A percentile compares a stretch with the other conserved stretches of the same genome.
These are phyloP conservation scores for Tuber umbilicatum DNA, from an alignment of 495 filamentous ascomycete species.

Conservation along the genomic window DNA sequence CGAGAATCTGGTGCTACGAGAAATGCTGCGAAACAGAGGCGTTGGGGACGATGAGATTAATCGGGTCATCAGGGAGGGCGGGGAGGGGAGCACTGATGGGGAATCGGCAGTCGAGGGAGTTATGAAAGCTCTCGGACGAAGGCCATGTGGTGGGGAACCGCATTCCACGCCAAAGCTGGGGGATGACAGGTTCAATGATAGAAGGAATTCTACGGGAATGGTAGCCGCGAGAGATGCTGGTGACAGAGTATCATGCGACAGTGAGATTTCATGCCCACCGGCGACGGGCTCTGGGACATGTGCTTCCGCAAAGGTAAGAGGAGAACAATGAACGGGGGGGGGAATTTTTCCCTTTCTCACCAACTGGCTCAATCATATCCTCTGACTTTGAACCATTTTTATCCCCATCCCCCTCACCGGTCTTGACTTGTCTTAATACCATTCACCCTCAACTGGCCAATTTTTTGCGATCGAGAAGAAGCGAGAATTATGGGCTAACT, in stretches of 20 bases:
- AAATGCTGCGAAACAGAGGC: constrained; percentile 47
- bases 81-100: constrained; percentile 19
- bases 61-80: constrained; percentile 29
- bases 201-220: constrained; percentile 37
- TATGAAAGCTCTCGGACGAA: constrained; percentile 28
- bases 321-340: background rate
- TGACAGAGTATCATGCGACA: constrained; percentile 15
- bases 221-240: constrained; percentile 30
- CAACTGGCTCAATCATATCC: background rate
- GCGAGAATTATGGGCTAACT: background rate
- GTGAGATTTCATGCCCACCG: background rate
- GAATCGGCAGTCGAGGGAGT: constrained; percentile 32
- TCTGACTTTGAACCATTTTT: background rate
- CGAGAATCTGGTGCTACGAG: constrained; percentile 56
- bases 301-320: constrained; percentile 2
- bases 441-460: background rate
- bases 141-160: constrained; percentile 25
- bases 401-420: background rate
- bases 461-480: background rate
- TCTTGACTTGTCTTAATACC: background rate
- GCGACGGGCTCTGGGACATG: background rate
- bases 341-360: background rate
- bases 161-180: constrained; percentile 5
- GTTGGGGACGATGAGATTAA: constrained; percentile 48
- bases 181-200: constrained; percentile 10